Conservation (phyloP, 805 yeast species). For the Zygosaccharomyces gambellarensis region DNA sequence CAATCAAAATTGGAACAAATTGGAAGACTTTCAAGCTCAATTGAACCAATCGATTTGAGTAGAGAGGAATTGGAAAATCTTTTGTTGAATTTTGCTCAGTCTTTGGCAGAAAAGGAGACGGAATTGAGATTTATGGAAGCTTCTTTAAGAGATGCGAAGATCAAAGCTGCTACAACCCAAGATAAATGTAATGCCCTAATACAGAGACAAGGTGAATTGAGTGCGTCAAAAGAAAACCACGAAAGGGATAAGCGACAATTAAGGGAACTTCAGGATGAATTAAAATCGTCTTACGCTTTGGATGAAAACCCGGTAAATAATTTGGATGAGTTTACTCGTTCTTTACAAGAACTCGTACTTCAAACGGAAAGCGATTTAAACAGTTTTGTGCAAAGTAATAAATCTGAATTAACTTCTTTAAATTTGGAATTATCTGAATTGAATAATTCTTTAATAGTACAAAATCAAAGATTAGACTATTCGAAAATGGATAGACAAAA, state of each 20-base stretch:
- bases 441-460: slow-evolving; percentile 27
- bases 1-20: slow-evolving; percentile 47
- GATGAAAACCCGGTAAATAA: not conserved
- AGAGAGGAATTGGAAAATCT: slow-evolving; percentile 39
- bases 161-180: slow-evolving; percentile 29
- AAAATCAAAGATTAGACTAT: slow-evolving; percentile 38
- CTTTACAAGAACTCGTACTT: slow-evolving; percentile 1
- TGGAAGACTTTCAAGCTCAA: slow-evolving; percentile 37
- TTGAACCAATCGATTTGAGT: slow-evolving; percentile 26
- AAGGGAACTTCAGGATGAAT: slow-evolving; percentile 3
- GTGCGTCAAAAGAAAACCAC: slow-evolving; percentile 37
- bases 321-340: slow-evolving; percentile 1
- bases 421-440: slow-evolving; percentile 16
- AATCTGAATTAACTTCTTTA: slow-evolving; percentile 7
- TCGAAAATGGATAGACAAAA: slow-evolving; percentile 42
- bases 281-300: not conserved
- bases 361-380: slow-evolving; percentile 10
- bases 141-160: slow-evolving; percentile 23
- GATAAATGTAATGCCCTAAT: slow-evolving; percentile 36
- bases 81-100: slow-evolving; percentile 40
- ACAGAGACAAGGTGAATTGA: slow-evolving; percentile 52
- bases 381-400: slow-evolving; percentile 14
- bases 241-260: slow-evolving; percentile 18
- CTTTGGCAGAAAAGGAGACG: slow-evolving; percentile 29
- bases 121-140: slow-evolving; percentile 27